Conservation (phyloP, 805 yeast genomes). For the Starmerella sirachaensis region DNA sequence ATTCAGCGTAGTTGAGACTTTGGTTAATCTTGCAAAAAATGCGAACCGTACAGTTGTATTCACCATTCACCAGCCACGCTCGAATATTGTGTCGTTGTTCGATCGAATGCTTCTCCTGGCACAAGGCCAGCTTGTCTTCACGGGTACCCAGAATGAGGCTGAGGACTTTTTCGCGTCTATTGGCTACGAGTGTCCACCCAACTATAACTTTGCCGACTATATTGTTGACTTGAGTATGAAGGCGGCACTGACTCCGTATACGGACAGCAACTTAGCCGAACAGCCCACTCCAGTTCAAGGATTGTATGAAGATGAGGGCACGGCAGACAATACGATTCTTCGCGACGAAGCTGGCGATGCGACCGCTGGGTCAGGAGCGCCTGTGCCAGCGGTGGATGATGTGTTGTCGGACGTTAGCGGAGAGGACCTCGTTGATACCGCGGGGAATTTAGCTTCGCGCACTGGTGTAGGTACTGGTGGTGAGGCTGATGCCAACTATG, state of each 20-base stretch:
- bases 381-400: slow-evolving; percentile 4
- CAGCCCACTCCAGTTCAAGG: background rate
- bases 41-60: slow-evolving; percentile 80
- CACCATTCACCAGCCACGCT: slow-evolving; percentile 94
- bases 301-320: background rate
- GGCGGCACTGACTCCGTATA: slow-evolving; percentile 20
- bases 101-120: slow-evolving; percentile 72
- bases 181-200: slow-evolving; percentile 76
- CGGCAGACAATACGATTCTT: background rate
- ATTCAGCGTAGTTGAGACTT: slow-evolving; percentile 72
- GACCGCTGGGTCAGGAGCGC: background rate
- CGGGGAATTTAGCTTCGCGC: background rate
- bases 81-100: slow-evolving; percentile 84
- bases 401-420: slow-evolving; percentile 12
- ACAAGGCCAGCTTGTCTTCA: slow-evolving; percentile 73
- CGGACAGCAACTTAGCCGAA: slow-evolving; percentile 1
- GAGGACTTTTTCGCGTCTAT: slow-evolving; percentile 59
- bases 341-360: background rate
- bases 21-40: slow-evolving; percentile 66
- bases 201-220: slow-evolving; percentile 89
- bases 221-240: slow-evolving; percentile 82
- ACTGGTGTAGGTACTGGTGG: slow-evolving; percentile 1
- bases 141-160: slow-evolving; percentile 71
- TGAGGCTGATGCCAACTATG: background rate
- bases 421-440: slow-evolving; percentile 1